These are phyloP conservation scores for Metschnikowia arizonensis DNA, from an alignment of 805 yeast genomes.

Conservation along the genomic window DNA sequence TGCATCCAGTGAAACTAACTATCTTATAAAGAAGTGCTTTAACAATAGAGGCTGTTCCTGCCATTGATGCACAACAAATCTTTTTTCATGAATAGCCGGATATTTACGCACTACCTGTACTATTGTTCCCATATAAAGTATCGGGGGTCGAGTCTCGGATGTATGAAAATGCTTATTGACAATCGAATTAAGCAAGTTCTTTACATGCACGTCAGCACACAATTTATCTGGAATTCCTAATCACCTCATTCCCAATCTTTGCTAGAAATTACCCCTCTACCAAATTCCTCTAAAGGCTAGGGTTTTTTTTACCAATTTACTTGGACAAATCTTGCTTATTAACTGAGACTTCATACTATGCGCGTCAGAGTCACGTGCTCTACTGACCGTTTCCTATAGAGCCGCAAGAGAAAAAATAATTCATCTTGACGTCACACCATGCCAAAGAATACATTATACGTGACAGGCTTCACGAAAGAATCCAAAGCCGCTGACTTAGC, in stretches of 20 bases:
- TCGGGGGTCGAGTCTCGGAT: background rate
- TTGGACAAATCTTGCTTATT: background rate
- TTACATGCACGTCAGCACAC: background rate
- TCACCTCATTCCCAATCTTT: background rate
- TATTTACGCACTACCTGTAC: background rate
- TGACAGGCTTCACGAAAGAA: constrained; percentile 53
- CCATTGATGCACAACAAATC: background rate
- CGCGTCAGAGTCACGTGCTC: constrained; percentile 5
- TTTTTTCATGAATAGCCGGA: background rate
- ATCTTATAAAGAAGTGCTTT: background rate
- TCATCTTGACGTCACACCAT: constrained; percentile 17
- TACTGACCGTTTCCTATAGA: background rate
- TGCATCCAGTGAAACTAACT: background rate
- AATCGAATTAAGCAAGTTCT: background rate
- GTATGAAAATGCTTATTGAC: background rate
- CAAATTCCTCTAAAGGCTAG: background rate
- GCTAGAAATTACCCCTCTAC: background rate
- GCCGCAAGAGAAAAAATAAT: constrained; percentile 3
- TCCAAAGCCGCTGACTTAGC: constrained; percentile 56
- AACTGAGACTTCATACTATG: background rate
- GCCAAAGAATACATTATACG: constrained; percentile 50
- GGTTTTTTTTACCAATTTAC: background rate
- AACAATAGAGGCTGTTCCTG: background rate
- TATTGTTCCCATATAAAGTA: background rate
- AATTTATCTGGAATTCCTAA: background rate